Evolutionary conservation across 306 rosid genomes (phyloP).

Genomic region (Lablab purpureus): DNA sequence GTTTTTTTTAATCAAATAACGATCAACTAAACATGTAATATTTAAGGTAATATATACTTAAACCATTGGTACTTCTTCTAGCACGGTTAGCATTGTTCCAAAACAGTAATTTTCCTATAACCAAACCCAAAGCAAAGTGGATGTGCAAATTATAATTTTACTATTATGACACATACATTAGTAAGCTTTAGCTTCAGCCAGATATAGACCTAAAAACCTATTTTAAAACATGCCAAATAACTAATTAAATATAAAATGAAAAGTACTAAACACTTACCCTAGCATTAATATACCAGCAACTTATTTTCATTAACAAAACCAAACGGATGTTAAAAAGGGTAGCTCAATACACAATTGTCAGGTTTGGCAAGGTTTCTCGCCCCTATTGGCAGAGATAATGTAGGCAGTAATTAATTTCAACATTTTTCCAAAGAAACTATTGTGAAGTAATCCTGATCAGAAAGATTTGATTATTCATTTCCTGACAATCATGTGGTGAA

Average conservation of each 20-base stretch:
- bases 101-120: background rate
- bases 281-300: background rate
- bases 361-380: background rate
- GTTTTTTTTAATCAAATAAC: background rate
- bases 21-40: background rate
- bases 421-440: background rate
- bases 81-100: background rate
- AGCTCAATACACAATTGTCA: background rate
- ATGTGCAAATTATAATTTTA: background rate
- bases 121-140: constrained; percentile 14
- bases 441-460: background rate
- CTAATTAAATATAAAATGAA: background rate
- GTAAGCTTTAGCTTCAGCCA: constrained; percentile 10
- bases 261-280: background rate
- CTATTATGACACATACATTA: background rate
- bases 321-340: background rate
- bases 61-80: background rate
- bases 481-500: background rate
- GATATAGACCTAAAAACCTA: background rate
- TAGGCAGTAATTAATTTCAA: background rate
- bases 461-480: background rate
- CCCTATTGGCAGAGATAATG: background rate
- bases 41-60: background rate
- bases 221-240: background rate
- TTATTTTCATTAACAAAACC: background rate